A percentile compares a stretch with the other conserved stretches of the same genome.
These are phyloP conservation scores for Vanderwaltozyma yarrowii DNA, from an alignment of 805 yeast species.

Conservation along the genomic window DNA sequence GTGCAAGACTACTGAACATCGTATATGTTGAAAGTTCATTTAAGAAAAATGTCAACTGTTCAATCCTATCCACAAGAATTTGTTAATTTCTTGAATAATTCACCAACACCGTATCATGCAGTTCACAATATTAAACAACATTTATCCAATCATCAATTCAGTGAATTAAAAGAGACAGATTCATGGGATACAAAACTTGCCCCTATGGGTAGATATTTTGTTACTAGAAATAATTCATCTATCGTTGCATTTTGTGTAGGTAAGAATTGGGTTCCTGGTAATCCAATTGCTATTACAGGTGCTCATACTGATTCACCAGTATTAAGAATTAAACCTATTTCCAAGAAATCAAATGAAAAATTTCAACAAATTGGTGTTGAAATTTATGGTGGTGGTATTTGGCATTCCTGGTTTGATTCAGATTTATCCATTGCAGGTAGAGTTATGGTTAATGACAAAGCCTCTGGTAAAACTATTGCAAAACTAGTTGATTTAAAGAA, in stretches of 20 bases:
- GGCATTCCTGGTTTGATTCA: constrained; percentile 97
- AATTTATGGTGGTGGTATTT: constrained; percentile 89
- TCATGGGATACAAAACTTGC: constrained; percentile 52
- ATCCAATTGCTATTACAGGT: constrained; percentile 81
- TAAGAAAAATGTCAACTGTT: constrained; percentile 17
- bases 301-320: constrained; percentile 96
- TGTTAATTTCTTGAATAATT: constrained; percentile 63
- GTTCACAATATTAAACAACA: constrained; percentile 54
- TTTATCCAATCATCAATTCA: constrained; percentile 54
- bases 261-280: constrained; percentile 58
- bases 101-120: constrained; percentile 94
- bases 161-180: constrained; percentile 59
- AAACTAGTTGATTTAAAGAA: constrained; percentile 67
- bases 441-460: constrained; percentile 51
- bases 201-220: constrained; percentile 61
- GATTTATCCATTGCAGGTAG: constrained; percentile 89
- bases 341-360: constrained; percentile 60
- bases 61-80: constrained; percentile 39
- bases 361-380: constrained; percentile 88
- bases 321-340: constrained; percentile 77
- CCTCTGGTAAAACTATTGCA: constrained; percentile 43
- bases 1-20: too few relatives aligned
- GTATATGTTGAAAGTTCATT: constrained; percentile 22
- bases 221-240: constrained; percentile 84
- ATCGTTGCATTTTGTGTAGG: constrained; percentile 84